Percentiles rank a stretch among this genome's conserved stretches.
phyloP scores from a whole-genome alignment of 176 grass and related monocot genomes.

The Guadua angustifolia region DNA sequence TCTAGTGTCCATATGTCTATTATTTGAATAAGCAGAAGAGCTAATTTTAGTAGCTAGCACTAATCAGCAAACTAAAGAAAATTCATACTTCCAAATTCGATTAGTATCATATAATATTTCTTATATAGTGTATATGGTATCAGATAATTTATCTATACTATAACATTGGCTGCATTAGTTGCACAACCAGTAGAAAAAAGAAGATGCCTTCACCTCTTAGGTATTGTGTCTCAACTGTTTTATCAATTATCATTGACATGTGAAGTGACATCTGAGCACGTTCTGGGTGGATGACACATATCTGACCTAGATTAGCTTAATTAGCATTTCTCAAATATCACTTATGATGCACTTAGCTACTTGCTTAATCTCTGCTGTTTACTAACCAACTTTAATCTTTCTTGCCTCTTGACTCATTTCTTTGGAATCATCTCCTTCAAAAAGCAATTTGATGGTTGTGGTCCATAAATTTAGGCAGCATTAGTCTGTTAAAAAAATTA shows the following conservation, averaged over 20 bases:
- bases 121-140: background rate
- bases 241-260: conserved; percentile 25
- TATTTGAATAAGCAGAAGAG: background rate
- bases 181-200: background rate
- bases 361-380: background rate
- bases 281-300: background rate
- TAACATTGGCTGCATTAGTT: background rate
- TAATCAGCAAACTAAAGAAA: background rate
- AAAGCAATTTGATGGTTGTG: background rate
- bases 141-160: conserved; percentile 5
- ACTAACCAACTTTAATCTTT: background rate
- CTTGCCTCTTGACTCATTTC: background rate
- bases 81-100: background rate
- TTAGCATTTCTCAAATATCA: conserved; percentile 25
- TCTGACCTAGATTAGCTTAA: conserved; percentile 3
- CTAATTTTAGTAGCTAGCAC: conserved; percentile 14
- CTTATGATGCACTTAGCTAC: background rate
- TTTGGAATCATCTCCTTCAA: background rate
- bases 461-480: background rate
- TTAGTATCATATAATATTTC: background rate
- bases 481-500: background rate
- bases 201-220: background rate
- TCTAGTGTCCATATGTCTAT: conserved; percentile 10
- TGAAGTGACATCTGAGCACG: background rate
- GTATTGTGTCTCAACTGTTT: background rate